Conservation (phyloP, 176 grass and related monocot species). For the Ensete ventricosum region DNA sequence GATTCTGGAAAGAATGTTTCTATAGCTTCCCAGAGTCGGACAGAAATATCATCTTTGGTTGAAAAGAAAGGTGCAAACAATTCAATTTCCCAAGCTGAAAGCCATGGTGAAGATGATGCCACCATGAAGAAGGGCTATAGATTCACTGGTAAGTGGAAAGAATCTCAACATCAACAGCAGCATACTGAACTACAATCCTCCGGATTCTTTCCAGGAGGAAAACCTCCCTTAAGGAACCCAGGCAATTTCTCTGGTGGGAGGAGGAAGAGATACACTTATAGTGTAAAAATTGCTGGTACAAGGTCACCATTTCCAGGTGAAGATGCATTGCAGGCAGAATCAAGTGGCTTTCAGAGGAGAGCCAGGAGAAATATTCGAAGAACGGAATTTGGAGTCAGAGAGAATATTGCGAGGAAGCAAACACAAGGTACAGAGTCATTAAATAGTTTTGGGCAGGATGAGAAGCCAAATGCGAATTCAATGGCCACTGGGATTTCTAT, state of each 20-base stretch:
- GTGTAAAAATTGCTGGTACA: conserved; percentile 40
- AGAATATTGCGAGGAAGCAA: conserved; percentile 55
- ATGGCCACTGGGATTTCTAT: conserved; percentile 28
- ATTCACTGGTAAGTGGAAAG: conserved; percentile 33
- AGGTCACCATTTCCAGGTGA: conserved; percentile 32
- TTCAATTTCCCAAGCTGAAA: conserved; percentile 20
- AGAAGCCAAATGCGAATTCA: conserved; percentile 28
- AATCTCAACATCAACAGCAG: conserved; percentile 25
- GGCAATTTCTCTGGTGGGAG: conserved; percentile 34
- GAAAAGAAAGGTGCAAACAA: conserved; percentile 18
- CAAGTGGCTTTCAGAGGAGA: conserved; percentile 55
- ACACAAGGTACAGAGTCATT: conserved; percentile 31
- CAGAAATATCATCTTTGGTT: conserved; percentile 13
- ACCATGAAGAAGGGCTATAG: conserved; percentile 33
- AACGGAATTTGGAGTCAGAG: conserved; percentile 71
- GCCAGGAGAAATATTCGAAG: conserved; percentile 51
- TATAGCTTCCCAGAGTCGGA: conserved; percentile 28
- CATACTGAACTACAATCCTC: conserved; percentile 17
- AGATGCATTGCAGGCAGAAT: conserved; percentile 53
- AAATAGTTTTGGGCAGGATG: conserved; percentile 33
- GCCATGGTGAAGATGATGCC: conserved; percentile 27
- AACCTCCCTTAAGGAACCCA: conserved; percentile 19
- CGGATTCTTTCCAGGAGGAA: conserved; percentile 37
- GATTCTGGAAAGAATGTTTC: conserved; percentile 34
- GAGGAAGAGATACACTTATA: conserved; percentile 68